Conservation (phyloP, 2,329 filamentous ascomycete genomes). For the Penicillium brevicompactum region DNA sequence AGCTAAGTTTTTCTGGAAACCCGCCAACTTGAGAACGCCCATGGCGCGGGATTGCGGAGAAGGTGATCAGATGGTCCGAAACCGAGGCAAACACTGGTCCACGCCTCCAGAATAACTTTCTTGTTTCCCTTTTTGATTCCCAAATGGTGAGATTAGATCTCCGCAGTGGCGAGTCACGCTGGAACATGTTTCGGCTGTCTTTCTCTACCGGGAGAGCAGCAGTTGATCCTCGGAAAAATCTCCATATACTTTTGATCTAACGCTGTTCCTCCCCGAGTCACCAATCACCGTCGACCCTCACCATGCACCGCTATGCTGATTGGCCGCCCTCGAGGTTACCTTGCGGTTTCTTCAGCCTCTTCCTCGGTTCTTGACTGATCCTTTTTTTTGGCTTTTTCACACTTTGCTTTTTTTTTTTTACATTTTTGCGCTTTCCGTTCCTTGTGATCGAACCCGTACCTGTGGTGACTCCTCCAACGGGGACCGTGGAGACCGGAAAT, state of each 20-base stretch:
- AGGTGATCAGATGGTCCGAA: neutral
- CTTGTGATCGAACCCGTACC: slow-evolving; percentile 4
- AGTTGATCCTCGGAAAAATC: slow-evolving; percentile 1
- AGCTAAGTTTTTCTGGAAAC: slow-evolving; percentile 3
- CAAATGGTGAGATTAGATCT: neutral
- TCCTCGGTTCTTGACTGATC: slow-evolving; percentile 2
- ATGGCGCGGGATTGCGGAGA: slow-evolving; percentile 6
- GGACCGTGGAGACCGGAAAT: slow-evolving; percentile 9
- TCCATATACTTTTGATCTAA: neutral
- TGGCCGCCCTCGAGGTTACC: neutral
- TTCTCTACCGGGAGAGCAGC: slow-evolving; percentile 5
- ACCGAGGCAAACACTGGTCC: neutral
- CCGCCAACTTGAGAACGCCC: neutral
- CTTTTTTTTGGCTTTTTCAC: neutral
- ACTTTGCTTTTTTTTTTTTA: neutral
- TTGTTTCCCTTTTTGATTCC: neutral
- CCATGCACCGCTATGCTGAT: neutral
- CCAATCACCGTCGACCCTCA: neutral
- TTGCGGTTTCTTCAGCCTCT: slow-evolving; percentile 7
- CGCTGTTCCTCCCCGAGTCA: neutral
- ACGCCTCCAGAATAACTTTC: neutral
- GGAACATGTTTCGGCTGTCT: neutral
- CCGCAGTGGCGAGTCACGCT: neutral
- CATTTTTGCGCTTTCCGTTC: neutral
- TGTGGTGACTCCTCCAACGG: slow-evolving; percentile 3